phyloP scores from a whole-genome alignment of 2,329 filamentous ascomycete genomes.

The Gnomoniopsis sp. region DNA sequence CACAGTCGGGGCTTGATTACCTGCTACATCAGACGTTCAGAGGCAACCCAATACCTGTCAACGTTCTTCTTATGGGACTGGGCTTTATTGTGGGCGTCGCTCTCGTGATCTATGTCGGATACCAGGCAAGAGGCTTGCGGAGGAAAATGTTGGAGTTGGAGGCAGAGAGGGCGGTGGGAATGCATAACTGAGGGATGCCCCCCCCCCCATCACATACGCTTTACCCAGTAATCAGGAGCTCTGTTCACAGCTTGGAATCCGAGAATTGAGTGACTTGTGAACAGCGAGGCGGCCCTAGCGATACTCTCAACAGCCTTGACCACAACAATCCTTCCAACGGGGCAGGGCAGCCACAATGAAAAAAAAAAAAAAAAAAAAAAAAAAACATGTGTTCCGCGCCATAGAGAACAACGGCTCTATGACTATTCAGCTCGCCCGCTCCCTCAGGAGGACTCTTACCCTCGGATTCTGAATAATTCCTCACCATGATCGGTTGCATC shows the following conservation, averaged over 20 bases:
- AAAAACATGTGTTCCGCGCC: no score
- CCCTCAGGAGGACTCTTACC: no score
- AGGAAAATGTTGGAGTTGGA: constrained; percentile 30
- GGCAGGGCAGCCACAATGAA: no score
- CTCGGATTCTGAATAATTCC: no score
- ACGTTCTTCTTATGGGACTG: constrained; percentile 60
- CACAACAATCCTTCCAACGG: no score
- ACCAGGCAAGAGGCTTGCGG: constrained; percentile 35
- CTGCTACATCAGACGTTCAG: constrained; percentile 70
- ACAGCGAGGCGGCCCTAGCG: no score
- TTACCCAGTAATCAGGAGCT: background rate
- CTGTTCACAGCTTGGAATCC: background rate
- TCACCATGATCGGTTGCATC: no score
- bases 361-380: no score
- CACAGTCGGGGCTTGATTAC: constrained; percentile 75
- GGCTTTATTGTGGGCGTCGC: constrained; percentile 62
- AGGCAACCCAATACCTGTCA: constrained; percentile 74
- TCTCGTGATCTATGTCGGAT: constrained; percentile 64
- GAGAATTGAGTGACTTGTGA: background rate
- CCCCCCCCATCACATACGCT: background rate
- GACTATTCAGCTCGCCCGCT: no score
- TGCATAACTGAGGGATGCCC: background rate
- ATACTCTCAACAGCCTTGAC: no score
- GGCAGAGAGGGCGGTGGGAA: constrained; percentile 26
- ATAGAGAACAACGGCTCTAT: no score